phyloP scores from a whole-genome alignment of 768 basidiomycete genomes.

The Termitomyces sp. region DNA sequence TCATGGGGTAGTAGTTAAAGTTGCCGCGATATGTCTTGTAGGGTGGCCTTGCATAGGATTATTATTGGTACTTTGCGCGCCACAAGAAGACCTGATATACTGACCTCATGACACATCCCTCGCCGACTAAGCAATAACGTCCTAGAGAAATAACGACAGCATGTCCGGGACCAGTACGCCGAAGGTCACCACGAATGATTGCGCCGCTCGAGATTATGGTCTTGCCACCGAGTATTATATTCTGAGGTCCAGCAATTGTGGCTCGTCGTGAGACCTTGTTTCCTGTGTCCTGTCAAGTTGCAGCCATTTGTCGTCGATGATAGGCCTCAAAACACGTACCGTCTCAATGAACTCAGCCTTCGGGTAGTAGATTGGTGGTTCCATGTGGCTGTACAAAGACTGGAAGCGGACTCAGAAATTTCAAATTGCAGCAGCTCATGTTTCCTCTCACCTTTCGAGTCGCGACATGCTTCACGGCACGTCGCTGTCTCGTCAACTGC shows the following conservation, averaged over 20 bases:
- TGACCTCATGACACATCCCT: slow-evolving; percentile 84
- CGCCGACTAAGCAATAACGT: slow-evolving; percentile 87
- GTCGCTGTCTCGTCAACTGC: slow-evolving; percentile 1
- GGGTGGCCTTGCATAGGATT: slow-evolving; percentile 50
- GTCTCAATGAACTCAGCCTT: slow-evolving; percentile 88
- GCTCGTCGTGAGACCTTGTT: slow-evolving; percentile 95
- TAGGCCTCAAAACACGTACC: slow-evolving; percentile 32
- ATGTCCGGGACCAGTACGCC: slow-evolving; percentile 85
- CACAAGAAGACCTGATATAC: neutral
- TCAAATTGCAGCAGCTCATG: slow-evolving; percentile 1
- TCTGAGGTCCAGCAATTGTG: slow-evolving; percentile 88
- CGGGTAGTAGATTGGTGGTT: slow-evolving; percentile 72
- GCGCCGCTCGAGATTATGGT: slow-evolving; percentile 89
- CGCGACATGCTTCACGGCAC: slow-evolving; percentile 5
- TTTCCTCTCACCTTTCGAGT: slow-evolving; percentile 9
- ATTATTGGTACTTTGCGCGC: neutral
- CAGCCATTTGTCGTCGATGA: neutral
- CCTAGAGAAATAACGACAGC: slow-evolving; percentile 93
- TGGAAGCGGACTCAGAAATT: slow-evolving; percentile 3
- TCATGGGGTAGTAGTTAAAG: slow-evolving; percentile 98
- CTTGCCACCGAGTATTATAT: slow-evolving; percentile 96
- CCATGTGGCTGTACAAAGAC: slow-evolving; percentile 38
- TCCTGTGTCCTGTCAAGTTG: slow-evolving; percentile 69
- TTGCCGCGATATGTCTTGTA: slow-evolving; percentile 88
- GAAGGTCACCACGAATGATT: slow-evolving; percentile 90